phyloP scores from a whole-genome alignment of 106 monocot species.

The Acorus calamus region DNA sequence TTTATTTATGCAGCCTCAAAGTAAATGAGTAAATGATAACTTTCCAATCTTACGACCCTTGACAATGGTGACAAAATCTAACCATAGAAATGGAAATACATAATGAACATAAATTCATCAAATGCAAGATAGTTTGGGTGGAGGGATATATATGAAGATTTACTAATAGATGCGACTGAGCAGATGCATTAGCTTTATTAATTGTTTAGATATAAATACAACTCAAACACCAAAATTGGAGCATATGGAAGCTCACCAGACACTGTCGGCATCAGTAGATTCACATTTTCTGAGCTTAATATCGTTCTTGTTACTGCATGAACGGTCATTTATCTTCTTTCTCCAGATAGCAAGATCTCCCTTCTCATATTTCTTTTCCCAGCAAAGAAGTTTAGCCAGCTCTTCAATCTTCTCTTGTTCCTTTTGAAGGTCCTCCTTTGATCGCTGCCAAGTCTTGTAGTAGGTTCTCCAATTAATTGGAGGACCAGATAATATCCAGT shows the following conservation, averaged over 20 bases:
- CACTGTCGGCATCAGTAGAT: slow-evolving; percentile 21
- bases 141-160: no score
- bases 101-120: no score
- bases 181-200: no score
- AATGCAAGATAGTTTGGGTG: no score
- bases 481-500: slow-evolving; percentile 43
- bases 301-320: slow-evolving; percentile 17
- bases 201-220: no score
- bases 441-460: slow-evolving; percentile 22
- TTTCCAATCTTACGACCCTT: no score
- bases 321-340: slow-evolving; percentile 15
- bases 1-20: no score
- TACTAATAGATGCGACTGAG: no score
- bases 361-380: slow-evolving; percentile 38
- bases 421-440: slow-evolving; percentile 23
- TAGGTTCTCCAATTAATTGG: slow-evolving; percentile 37
- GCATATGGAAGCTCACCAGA: slow-evolving; percentile 20
- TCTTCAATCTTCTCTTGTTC: slow-evolving; percentile 31
- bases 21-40: no score
- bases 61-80: no score
- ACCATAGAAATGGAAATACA: no score
- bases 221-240: no score
- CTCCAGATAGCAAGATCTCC: slow-evolving; percentile 37
- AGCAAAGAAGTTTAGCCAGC: slow-evolving; percentile 35
- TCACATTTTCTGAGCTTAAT: slow-evolving; percentile 14